Evolutionary conservation across 352 stramenopile species (phyloP).

Genomic region (Phytophthora syringae): DNA sequence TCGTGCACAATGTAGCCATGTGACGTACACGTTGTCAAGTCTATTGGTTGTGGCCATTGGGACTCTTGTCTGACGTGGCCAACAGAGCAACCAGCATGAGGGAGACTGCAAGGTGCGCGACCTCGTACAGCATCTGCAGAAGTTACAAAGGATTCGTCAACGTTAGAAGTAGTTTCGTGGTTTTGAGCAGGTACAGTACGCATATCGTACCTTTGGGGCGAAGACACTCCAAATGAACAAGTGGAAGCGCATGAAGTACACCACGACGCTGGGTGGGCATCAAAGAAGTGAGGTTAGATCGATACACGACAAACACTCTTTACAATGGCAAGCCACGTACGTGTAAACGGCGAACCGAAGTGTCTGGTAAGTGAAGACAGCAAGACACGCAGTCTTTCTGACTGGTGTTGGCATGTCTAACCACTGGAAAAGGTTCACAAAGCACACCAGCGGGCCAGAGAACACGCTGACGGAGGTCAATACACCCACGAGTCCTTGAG

Average conservation of each 20-base stretch:
- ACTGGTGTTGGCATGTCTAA: conserved; percentile 11
- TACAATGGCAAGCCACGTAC: conserved; percentile 38
- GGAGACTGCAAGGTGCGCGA: conserved; percentile 55
- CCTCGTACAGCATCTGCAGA: conserved; percentile 80
- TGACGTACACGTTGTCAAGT: conserved; percentile 5
- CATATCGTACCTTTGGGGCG: conserved; percentile 74
- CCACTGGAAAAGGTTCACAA: conserved; percentile 59
- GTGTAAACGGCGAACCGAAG: conserved; percentile 72
- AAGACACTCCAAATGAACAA: conserved; percentile 94
- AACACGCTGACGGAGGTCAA: conserved; percentile 83
- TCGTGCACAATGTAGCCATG: conserved; percentile 19
- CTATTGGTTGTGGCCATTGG: conserved; percentile 2
- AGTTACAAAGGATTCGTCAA: not conserved
- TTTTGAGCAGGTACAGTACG: too few relatives aligned
- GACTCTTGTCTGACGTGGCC: not conserved
- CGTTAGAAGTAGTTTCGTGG: too few relatives aligned
- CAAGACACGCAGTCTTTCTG: conserved; percentile 25
- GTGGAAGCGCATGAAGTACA: conserved; percentile 91
- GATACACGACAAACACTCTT: not conserved
- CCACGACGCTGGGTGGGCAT: conserved; percentile 54
- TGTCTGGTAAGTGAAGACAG: conserved; percentile 62
- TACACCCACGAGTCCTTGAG: conserved; percentile 76
- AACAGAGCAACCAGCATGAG: conserved; percentile 34
- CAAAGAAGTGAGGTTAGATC: conserved; percentile 11
- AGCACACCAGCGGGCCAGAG: conserved; percentile 72